A percentile compares a stretch with the other conserved stretches of the same genome.
These are phyloP conservation scores for Bothriochloa decipiens DNA, from an alignment of 176 grass and related monocot species.

Conservation along the genomic window DNA sequence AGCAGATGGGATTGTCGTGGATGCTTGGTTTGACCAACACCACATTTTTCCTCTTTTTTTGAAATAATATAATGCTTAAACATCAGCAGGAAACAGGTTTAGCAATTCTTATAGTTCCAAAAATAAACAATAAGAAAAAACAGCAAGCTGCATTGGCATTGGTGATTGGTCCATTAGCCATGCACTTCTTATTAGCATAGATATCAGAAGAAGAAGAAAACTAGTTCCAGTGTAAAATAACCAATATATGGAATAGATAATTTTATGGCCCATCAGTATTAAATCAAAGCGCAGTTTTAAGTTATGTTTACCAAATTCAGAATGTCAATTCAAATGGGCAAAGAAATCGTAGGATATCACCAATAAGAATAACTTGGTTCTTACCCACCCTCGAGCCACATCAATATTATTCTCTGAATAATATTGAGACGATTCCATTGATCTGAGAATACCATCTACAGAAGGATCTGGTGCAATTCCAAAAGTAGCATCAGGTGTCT, in stretches of 20 bases:
- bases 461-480: constrained; percentile 60
- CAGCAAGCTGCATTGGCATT: constrained; percentile 18
- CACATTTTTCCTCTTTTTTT: background rate
- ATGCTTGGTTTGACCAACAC: background rate
- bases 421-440: constrained; percentile 98
- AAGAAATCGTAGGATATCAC: constrained; percentile 10
- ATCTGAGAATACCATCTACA: constrained; percentile 68
- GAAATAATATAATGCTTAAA: constrained; percentile 22
- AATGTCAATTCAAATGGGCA: constrained; percentile 27
- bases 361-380: constrained; percentile 61
- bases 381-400: constrained; percentile 93
- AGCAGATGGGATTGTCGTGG: background rate
- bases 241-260: constrained; percentile 7
- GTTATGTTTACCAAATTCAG: background rate
- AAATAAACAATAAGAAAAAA: background rate
- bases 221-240: constrained; percentile 18
- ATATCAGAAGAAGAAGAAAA: constrained; percentile 5
- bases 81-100: constrained; percentile 2
- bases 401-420: constrained; percentile 87
- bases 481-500: constrained; percentile 90
- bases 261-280: background rate
- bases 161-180: background rate
- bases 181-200: constrained; percentile 14
- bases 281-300: constrained; percentile 10
- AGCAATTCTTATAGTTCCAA: background rate